Conservation (phyloP, 768 basidiomycete genomes). For the Neoboletus brunneissimus region DNA sequence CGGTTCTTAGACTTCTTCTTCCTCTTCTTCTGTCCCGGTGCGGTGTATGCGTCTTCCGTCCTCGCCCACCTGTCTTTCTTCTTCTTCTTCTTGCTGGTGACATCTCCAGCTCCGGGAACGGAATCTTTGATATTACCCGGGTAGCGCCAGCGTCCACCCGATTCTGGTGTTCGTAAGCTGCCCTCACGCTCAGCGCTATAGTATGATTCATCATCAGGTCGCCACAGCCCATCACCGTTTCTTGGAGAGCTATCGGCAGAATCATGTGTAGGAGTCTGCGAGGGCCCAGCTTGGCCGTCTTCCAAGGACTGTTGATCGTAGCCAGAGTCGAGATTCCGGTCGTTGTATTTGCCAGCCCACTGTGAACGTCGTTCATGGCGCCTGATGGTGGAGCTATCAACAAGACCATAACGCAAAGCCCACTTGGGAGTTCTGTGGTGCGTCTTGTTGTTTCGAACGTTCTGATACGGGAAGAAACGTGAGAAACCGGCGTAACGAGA, state of each 20-base stretch:
- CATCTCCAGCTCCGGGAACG: constrained; percentile 39
- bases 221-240: constrained; percentile 61
- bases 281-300: constrained; percentile 65
- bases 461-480: constrained; percentile 44
- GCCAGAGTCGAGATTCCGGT: constrained; percentile 67
- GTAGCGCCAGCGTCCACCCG: constrained; percentile 71
- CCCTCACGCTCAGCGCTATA: constrained; percentile 48
- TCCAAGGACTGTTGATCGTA: constrained; percentile 70
- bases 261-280: constrained; percentile 9
- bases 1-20: constrained; percentile 62
- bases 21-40: constrained; percentile 48
- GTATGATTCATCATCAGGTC: constrained; percentile 69
- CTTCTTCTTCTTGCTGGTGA: constrained; percentile 54
- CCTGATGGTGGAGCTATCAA: constrained; percentile 73
- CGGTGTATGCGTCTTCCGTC: constrained; percentile 78
- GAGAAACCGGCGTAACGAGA: neutral
- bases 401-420: constrained; percentile 86
- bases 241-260: constrained; percentile 13
- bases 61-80: constrained; percentile 87
- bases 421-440: constrained; percentile 93
- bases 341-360: constrained; percentile 86
- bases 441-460: constrained; percentile 94
- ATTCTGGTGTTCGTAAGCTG: constrained; percentile 35
- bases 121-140: constrained; percentile 79
- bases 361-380: constrained; percentile 79